These are phyloP conservation scores for Ceratocystis albifundus DNA, from an alignment of 2,329 filamentous ascomycete genomes.

Conservation along the genomic window DNA sequence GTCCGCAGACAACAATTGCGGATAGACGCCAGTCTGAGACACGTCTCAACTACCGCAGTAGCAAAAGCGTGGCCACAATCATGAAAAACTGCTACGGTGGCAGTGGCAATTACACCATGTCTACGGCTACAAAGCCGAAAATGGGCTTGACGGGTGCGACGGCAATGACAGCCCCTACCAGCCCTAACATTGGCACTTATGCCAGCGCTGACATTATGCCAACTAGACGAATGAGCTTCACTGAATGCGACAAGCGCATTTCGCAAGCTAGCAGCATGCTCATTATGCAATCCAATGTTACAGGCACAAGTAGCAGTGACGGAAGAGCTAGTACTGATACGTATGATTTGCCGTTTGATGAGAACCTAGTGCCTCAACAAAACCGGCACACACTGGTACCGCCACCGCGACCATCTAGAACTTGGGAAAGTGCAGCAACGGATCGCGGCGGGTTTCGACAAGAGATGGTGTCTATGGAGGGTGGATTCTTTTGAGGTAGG, in stretches of 20 bases:
- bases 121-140: background rate
- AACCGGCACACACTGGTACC: constrained; percentile 16
- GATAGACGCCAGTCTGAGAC: constrained; percentile 27
- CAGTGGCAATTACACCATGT: background rate
- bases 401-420: constrained; percentile 18
- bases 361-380: constrained; percentile 3
- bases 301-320: constrained; percentile 39
- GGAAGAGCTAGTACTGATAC: constrained; percentile 16
- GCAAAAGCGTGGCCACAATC: constrained; percentile 23
- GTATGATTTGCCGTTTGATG: constrained; percentile 16
- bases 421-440: constrained; percentile 13
- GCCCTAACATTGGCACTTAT: background rate
- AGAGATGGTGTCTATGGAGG: constrained; percentile 15
- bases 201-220: constrained; percentile 28
- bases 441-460: constrained; percentile 11
- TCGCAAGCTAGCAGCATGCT: constrained; percentile 51
- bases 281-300: constrained; percentile 46
- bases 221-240: constrained; percentile 48
- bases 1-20: constrained; percentile 28
- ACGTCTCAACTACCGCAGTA: constrained; percentile 4
- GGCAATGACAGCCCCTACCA: background rate
- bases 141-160: background rate
- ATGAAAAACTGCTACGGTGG: constrained; percentile 25
- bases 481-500: constrained; percentile 17
- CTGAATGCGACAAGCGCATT: constrained; percentile 48